These are phyloP conservation scores for Mycena indigotica DNA, from an alignment of 768 basidiomycete genomes.

Conservation along the genomic window DNA sequence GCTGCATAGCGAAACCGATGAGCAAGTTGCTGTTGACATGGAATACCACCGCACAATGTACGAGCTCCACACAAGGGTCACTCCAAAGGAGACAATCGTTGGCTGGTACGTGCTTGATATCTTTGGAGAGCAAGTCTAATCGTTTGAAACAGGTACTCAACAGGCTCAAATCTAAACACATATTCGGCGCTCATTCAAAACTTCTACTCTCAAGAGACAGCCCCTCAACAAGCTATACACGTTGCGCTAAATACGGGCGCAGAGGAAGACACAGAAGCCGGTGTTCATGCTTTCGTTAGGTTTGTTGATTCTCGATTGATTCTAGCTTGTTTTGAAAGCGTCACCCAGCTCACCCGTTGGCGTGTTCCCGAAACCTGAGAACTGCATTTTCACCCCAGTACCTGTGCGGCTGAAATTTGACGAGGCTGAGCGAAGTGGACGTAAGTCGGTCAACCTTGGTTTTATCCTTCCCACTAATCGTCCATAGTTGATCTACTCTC, in stretches of 20 bases:
- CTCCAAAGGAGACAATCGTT: slow-evolving; percentile 86
- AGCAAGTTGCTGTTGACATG: slow-evolving; percentile 95
- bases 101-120: slow-evolving; percentile 73
- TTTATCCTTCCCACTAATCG: slow-evolving; percentile 9
- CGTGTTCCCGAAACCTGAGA: slow-evolving; percentile 87
- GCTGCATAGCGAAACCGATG: slow-evolving; percentile 87
- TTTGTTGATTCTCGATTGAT: slow-evolving; percentile 35
- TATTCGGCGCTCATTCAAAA: slow-evolving; percentile 98
- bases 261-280: slow-evolving; percentile 60
- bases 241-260: slow-evolving; percentile 87
- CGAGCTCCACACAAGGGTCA: slow-evolving; percentile 83
- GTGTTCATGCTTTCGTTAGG: slow-evolving; percentile 89
- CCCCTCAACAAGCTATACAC: slow-evolving; percentile 87
- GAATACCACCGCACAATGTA: slow-evolving; percentile 94
- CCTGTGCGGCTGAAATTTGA: slow-evolving; percentile 85
- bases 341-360: slow-evolving; percentile 78
- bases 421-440: slow-evolving; percentile 80
- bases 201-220: slow-evolving; percentile 92
- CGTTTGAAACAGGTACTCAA: slow-evolving; percentile 73
- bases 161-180: slow-evolving; percentile 86
- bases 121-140: slow-evolving; percentile 5
- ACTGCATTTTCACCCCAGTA: slow-evolving; percentile 92
- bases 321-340: slow-evolving; percentile 12
- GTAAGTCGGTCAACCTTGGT: slow-evolving; percentile 49
- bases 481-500: slow-evolving; percentile 76